Percentiles rank a stretch among this genome's conserved stretches.
Evolutionary conservation across 2,329 filamentous ascomycete species (phyloP).

Genomic region (Trichophyton mentagrophytes): DNA sequence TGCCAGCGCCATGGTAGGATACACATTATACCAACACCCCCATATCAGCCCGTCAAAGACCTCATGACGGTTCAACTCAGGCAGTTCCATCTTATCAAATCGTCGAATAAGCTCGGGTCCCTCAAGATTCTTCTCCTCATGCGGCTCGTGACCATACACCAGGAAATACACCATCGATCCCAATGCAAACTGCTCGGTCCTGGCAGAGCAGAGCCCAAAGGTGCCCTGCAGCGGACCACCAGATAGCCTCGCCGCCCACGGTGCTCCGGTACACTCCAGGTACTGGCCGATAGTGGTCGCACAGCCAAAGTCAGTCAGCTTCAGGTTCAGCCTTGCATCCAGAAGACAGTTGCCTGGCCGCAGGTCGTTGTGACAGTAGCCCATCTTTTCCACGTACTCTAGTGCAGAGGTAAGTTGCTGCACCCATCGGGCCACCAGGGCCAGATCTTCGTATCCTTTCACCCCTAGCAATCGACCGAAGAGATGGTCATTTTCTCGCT

Average conservation of each 20-base stretch:
- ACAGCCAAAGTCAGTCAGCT: constrained; percentile 12
- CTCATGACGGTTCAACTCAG: constrained; percentile 13
- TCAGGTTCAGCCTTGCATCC: constrained; percentile 10
- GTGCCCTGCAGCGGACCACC: constrained; percentile 13
- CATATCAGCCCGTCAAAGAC: constrained; percentile 14
- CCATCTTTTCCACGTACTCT: constrained; percentile 14
- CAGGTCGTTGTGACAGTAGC: constrained; percentile 13
- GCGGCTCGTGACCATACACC: constrained; percentile 15
- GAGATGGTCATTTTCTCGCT: constrained; percentile 6
- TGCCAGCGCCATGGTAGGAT: constrained; percentile 15
- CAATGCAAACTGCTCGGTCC: constrained; percentile 16
- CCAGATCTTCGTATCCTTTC: constrained; percentile 13
- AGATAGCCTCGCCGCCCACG: background rate
- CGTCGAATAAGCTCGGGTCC: constrained; percentile 2
- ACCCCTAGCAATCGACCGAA: constrained; percentile 9
- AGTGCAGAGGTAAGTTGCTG: constrained; percentile 14
- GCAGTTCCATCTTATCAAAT: constrained; percentile 14
- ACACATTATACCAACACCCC: constrained; percentile 16
- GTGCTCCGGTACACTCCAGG: constrained; percentile 5
- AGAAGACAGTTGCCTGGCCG: constrained; percentile 11
- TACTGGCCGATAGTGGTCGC: constrained; percentile 13
- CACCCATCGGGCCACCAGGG: constrained; percentile 14
- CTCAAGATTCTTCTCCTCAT: constrained; percentile 5
- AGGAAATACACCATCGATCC: constrained; percentile 6
- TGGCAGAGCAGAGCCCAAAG: constrained; percentile 15